These are phyloP conservation scores for Agarophyton chilense DNA, from an alignment of 23 red algal species.

Conservation along the genomic window DNA sequence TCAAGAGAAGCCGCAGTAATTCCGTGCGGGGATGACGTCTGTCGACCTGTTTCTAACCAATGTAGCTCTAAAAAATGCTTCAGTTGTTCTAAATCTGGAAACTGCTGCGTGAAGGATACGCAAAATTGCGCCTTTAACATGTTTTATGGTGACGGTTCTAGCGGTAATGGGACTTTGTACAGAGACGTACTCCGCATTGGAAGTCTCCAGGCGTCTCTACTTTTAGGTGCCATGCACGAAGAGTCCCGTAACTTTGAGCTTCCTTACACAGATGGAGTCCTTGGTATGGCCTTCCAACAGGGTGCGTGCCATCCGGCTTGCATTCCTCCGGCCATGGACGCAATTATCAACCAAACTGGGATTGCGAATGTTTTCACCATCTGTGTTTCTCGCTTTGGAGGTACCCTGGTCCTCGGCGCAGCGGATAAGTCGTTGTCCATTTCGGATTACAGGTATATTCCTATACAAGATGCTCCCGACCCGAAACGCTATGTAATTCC, in stretches of 20 bases:
- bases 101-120: constrained; percentile 44
- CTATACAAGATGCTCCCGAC: constrained; percentile 6
- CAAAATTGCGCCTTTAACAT: constrained; percentile 55
- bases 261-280: constrained; percentile 53
- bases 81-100: constrained; percentile 28
- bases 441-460: constrained; percentile 34
- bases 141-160: constrained; percentile 46
- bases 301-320: constrained; percentile 56
- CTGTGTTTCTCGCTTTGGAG: constrained; percentile 57
- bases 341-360: constrained; percentile 62
- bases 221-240: constrained; percentile 58
- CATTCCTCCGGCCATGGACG: constrained; percentile 61
- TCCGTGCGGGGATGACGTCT: constrained; percentile 28
- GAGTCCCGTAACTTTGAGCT: constrained; percentile 47
- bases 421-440: constrained; percentile 32
- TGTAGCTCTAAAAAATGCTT: constrained; percentile 50
- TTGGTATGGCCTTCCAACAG: constrained; percentile 64
- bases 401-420: constrained; percentile 49
- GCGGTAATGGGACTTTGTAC: constrained; percentile 62
- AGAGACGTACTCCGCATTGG: constrained; percentile 26
- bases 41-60: constrained; percentile 1
- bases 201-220: background rate
- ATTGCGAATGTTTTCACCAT: constrained; percentile 60
- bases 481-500: constrained; percentile 33
- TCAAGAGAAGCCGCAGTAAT: constrained; percentile 34